phyloP scores from a whole-genome alignment of 2,329 filamentous ascomycete species.

The Botrytis aclada region DNA sequence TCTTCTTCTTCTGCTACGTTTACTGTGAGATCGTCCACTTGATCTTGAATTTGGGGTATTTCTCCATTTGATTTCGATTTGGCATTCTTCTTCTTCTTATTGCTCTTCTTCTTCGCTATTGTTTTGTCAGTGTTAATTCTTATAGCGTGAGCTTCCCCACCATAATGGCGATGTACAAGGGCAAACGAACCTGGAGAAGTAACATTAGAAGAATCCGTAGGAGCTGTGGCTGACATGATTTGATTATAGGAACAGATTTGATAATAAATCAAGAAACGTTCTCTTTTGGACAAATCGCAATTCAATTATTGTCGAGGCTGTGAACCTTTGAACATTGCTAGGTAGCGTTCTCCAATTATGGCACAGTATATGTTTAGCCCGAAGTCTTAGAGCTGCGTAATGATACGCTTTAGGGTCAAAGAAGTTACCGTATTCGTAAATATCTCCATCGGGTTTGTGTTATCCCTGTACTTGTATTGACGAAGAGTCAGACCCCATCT shows the following conservation, averaged over 20 bases:
- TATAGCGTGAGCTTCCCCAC: slow-evolving; percentile 19
- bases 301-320: not conserved
- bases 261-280: not conserved
- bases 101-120: slow-evolving; percentile 53
- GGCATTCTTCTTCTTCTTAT: slow-evolving; percentile 51
- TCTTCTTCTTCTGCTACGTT: slow-evolving; percentile 41
- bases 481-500: not conserved
- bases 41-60: slow-evolving; percentile 31
- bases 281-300: slow-evolving; percentile 5
- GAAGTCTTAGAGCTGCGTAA: slow-evolving; percentile 7
- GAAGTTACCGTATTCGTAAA: slow-evolving; percentile 9
- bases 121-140: slow-evolving; percentile 29
- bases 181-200: slow-evolving; percentile 35
- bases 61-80: slow-evolving; percentile 44
- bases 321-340: not conserved
- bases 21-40: slow-evolving; percentile 40
- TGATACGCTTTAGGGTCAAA: slow-evolving; percentile 1
- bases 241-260: not conserved
- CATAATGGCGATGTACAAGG: slow-evolving; percentile 7
- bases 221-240: slow-evolving; percentile 37
- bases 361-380: slow-evolving; percentile 1
- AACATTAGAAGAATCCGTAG: slow-evolving; percentile 33
- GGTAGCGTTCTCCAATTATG: not conserved
- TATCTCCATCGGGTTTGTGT: not conserved
- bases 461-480: not conserved